phyloP scores from a whole-genome alignment of 2,329 filamentous ascomycete species.

The Beauveria sp. region DNA sequence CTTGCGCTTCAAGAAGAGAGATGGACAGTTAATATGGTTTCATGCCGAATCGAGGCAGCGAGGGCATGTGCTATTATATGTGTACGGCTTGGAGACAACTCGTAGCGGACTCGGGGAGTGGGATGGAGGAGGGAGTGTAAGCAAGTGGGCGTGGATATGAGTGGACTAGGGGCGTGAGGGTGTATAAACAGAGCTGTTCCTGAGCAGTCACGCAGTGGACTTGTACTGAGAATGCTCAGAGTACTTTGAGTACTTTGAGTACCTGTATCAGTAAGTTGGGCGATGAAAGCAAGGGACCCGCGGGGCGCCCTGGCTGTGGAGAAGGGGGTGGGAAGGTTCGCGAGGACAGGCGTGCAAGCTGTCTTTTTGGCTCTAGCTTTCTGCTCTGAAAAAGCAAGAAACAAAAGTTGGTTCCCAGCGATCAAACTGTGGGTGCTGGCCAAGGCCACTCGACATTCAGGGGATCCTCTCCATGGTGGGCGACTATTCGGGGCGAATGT shows the following conservation, averaged over 20 bases:
- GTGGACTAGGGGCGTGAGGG: not conserved
- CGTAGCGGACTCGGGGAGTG: not conserved
- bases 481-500: not conserved
- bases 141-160: not conserved
- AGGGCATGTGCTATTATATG: slow-evolving; percentile 8
- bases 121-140: not conserved
- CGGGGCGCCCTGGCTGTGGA: not conserved
- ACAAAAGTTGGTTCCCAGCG: not conserved
- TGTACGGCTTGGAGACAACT: not conserved
- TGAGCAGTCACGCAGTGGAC: not conserved
- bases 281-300: not conserved
- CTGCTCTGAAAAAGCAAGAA: not conserved
- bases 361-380: not conserved
- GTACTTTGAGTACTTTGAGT: not conserved
- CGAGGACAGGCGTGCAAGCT: not conserved
- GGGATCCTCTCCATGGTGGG: not conserved
- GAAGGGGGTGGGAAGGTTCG: not conserved
- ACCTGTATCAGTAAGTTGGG: not conserved
- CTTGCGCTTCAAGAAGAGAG: not conserved
- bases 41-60: not conserved
- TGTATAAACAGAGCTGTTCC: not conserved
- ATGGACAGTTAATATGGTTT: not conserved
- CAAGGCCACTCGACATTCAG: not conserved
- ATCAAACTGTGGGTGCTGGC: slow-evolving; percentile 6
- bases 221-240: not conserved